These are phyloP conservation scores for Annulohypoxylon bovei DNA, from an alignment of 495 filamentous ascomycete species.

Conservation along the genomic window DNA sequence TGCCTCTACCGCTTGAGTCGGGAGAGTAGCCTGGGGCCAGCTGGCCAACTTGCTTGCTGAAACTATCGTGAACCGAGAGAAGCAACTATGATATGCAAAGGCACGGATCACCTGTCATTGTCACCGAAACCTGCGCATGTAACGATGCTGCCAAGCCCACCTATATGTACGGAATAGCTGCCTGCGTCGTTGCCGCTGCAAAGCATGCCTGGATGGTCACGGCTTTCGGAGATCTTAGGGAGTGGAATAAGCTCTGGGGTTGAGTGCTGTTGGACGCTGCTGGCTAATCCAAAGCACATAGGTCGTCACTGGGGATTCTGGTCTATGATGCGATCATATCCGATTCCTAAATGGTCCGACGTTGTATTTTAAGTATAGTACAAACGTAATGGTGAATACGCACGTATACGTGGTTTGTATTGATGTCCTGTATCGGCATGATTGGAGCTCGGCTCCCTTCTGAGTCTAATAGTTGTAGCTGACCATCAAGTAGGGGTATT, in stretches of 20 bases:
- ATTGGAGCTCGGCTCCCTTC: constrained; percentile 26
- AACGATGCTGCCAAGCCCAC: constrained; percentile 26
- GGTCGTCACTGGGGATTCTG: constrained; percentile 13
- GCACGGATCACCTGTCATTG: constrained; percentile 34
- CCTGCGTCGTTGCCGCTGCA: constrained; percentile 28
- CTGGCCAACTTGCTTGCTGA: neutral
- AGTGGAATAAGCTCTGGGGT: constrained; percentile 16
- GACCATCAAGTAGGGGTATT: constrained; percentile 17
- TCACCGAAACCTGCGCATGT: constrained; percentile 31
- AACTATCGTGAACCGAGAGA: constrained; percentile 19
- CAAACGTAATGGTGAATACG: constrained; percentile 21
- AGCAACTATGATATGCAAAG: constrained; percentile 31
- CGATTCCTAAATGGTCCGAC: constrained; percentile 34
- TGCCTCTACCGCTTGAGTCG: neutral
- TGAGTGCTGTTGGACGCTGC: constrained; percentile 14
- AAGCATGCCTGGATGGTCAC: constrained; percentile 25
- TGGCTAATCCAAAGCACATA: constrained; percentile 14
- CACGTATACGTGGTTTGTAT: constrained; percentile 14
- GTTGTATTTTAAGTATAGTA: constrained; percentile 25
- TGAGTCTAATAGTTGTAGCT: constrained; percentile 24
- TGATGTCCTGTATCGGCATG: constrained; percentile 13
- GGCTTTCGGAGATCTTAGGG: constrained; percentile 40
- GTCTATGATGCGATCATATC: constrained; percentile 14
- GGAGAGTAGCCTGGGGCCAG: neutral
- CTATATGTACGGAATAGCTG: constrained; percentile 34